Base-by-base conservation (phyloP, 2,329 filamentous ascomycete species). In the Fonsecaea pedrosoi region DNA sequence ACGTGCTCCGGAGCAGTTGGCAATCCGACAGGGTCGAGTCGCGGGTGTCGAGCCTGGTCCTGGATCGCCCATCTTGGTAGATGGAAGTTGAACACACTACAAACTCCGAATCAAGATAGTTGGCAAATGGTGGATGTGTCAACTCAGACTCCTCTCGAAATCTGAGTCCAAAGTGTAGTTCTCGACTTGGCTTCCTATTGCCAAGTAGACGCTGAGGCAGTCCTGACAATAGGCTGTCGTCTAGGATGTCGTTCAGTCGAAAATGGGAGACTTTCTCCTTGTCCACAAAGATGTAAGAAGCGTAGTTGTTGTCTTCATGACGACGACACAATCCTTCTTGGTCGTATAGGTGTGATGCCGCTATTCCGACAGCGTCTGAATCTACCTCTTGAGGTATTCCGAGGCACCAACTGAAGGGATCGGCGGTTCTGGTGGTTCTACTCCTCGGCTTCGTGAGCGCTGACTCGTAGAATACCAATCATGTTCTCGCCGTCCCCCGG, bases 1-100 rank as follows among this genome's bases (percentile, higher is more conserved):
- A 2, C 65, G 68, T 70, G 66, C 77, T 1, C 76, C 75, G n/a
- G 75, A 78, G 63, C 75, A 78, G 59, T 78, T 78, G 25, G 76
- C 77, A 4, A 78, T 73, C 21, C 71, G 71, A 13, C 75, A 74
- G 3, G 76, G 74, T 10, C 76, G 73, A 18, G 67, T 69, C 50
- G 64, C 37, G 21, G 59, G 50, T 4, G 21, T 56, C 10, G 63
- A 32, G 15, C 38, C 18, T 48, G 25, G 50, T 42, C 65, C 70
- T 32, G 61, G 61, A 37, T 70, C 70, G 13, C 70, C 70, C 68
- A 69, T 71, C n/a, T 45, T 64, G 63, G n/a, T 21, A 12, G 8
- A 1, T 10, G 4, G 15, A 2, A 25, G 7, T 12, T 21, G 45
- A 1, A 50, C 15, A 50, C 9, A 50, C 9, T 50, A 25, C 18